Percentiles rank a stretch among this genome's conserved stretches.
Evolutionary conservation across 331 rosid genomes (phyloP).

Genomic region (Quercus lobata): DNA sequence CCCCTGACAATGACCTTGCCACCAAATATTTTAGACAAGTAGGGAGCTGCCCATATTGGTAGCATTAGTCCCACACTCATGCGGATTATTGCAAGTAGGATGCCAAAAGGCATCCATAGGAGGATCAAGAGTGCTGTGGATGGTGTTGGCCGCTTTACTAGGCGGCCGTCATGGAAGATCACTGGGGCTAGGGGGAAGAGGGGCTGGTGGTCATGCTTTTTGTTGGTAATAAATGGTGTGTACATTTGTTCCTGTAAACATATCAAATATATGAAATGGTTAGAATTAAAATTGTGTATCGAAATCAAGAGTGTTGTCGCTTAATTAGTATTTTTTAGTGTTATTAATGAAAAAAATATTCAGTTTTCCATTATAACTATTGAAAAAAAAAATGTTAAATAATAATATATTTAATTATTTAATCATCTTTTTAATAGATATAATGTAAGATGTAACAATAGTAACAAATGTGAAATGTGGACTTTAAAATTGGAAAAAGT

Average conservation of each 20-base stretch:
- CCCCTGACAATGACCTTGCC: constrained; percentile 71
- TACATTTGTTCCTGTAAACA: constrained; percentile 50
- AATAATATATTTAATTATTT: no score
- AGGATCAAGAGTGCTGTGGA: constrained; percentile 61
- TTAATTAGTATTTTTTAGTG: no score
- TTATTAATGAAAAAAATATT: no score
- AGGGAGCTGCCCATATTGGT: constrained; percentile 57
- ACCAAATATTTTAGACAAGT: constrained; percentile 46
- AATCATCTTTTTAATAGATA: no score
- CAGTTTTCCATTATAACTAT: no score
- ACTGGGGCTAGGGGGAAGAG: constrained; percentile 67
- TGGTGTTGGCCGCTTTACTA: constrained; percentile 83
- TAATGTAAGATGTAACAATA: no score
- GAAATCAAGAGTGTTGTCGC: no score
- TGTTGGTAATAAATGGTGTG: constrained; percentile 31
- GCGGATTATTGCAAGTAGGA: constrained; percentile 54
- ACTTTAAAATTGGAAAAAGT: no score
- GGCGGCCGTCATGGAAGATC: constrained; percentile 94
- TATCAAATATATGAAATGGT: not conserved
- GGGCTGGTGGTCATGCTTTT: constrained; percentile 19
- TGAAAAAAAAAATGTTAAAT: no score
- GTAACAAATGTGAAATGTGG: no score
- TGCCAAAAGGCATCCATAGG: constrained; percentile 86
- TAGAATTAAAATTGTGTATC: no score
- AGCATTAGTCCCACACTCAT: constrained; percentile 35